Percentiles rank a stretch among this genome's conserved stretches.
These are phyloP conservation scores for Davidsoniella australis DNA, from an alignment of 2,329 filamentous ascomycete genomes.

Conservation along the genomic window DNA sequence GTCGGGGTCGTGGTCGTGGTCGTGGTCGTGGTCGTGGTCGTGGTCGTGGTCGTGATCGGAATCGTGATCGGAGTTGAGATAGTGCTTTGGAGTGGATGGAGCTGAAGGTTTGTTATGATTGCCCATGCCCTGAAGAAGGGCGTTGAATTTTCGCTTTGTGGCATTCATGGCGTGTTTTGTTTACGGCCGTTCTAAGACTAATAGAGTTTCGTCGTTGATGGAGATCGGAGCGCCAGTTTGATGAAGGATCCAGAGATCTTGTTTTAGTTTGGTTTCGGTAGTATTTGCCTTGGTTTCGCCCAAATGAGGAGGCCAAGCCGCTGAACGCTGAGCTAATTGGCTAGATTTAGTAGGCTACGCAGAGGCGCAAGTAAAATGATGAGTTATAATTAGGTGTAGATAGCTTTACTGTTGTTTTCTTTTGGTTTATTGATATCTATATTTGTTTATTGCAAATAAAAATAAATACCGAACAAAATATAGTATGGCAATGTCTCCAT, in stretches of 20 bases:
- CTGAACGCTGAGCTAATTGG: background rate
- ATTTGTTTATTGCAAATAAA: too few relatives aligned
- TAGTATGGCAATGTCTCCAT: too few relatives aligned
- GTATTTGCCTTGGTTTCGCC: background rate
- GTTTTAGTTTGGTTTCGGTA: slow-evolving; percentile 10
- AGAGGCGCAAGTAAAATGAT: too few relatives aligned
- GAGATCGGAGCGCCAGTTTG: background rate
- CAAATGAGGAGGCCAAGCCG: background rate
- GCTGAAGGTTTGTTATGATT: slow-evolving; percentile 15
- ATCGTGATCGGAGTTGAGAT: slow-evolving; percentile 17
- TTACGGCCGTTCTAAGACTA: background rate
- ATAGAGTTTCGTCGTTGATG: background rate
- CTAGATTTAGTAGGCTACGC: background rate
- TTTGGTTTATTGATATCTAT: too few relatives aligned
- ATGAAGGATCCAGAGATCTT: slow-evolving; percentile 9
- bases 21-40: slow-evolving; percentile 8
- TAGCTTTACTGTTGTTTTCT: too few relatives aligned
- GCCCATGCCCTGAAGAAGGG: slow-evolving; percentile 50
- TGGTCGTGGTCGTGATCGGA: slow-evolving; percentile 14
- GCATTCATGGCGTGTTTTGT: slow-evolving; percentile 40
- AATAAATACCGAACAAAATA: too few relatives aligned
- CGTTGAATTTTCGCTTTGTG: slow-evolving; percentile 73
- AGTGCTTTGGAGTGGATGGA: slow-evolving; percentile 4
- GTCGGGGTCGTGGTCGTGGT: background rate
- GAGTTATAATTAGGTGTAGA: too few relatives aligned